These are phyloP conservation scores for Isabelozyma rhagii DNA, from an alignment of 805 yeast species.

Conservation along the genomic window DNA sequence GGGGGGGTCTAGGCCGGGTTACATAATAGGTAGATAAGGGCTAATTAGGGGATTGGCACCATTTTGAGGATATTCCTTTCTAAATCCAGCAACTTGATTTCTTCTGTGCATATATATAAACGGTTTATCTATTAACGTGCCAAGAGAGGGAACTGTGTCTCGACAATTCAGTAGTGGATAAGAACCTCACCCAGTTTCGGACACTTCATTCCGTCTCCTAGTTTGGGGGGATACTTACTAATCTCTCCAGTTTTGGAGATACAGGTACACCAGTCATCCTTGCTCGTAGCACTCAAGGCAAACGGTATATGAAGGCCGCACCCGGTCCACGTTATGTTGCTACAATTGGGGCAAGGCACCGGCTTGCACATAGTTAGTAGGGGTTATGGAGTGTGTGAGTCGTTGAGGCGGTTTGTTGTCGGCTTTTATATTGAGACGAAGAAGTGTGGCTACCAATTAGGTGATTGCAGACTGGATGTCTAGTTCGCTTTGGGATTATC, in stretches of 20 bases:
- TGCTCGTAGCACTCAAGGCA: slow-evolving; percentile 36
- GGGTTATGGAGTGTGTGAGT: background rate
- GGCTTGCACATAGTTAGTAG: slow-evolving; percentile 32
- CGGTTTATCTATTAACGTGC: background rate
- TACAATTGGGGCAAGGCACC: slow-evolving; percentile 28
- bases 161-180: background rate
- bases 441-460: background rate
- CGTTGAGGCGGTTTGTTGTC: background rate
- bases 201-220: slow-evolving; percentile 13
- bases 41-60: background rate
- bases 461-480: too few relatives aligned
- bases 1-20: background rate
- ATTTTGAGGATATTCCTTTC: background rate
- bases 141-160: background rate
- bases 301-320: slow-evolving; percentile 43
- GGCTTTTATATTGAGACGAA: background rate
- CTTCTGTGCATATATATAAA: background rate
- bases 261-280: slow-evolving; percentile 34
- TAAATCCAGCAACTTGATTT: background rate
- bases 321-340: slow-evolving; percentile 38
- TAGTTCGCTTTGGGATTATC: too few relatives aligned
- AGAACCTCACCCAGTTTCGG: background rate
- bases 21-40: background rate
- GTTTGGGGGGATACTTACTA: slow-evolving; percentile 25
- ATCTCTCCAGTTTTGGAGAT: slow-evolving; percentile 13